Base-by-base conservation (phyloP, 441 rosid genomes). In the Populus hybrid region DNA sequence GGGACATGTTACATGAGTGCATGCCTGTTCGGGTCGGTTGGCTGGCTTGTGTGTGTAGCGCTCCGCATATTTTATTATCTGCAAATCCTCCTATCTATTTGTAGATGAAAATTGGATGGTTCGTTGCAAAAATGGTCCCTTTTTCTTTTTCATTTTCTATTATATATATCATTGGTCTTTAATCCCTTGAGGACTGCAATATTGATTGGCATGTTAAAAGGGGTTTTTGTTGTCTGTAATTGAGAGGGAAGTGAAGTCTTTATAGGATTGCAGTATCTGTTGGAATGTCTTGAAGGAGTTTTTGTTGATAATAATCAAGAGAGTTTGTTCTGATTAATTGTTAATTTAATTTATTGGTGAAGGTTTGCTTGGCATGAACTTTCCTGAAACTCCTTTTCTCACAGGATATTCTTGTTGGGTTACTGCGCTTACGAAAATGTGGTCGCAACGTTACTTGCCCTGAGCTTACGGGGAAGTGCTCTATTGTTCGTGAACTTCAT, bases 401-500 rank as follows among this genome's bases (percentile, higher is more conserved):
- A 70, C 89, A 96, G 99, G 99, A 96, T 86, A 93, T 96, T 81
- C 98, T 96, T 68, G 99, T 94, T 76, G 99, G 99, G 7, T 83
- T 96, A 77, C 84, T 94, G 89, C 95, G 99, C 28, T 85, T 96
- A 86, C 85, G 99, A 40, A 96, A 89, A 87, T 94, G 99, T 81
- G 98, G 98, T 61, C 84, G 79, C 80, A 96, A 96, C 71, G 93
- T 90, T 76, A 90, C 93, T 38, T 94, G 98, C 84, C 98, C 96
- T 67, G 98, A 96, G 85, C 94, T 96, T 42, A 87, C 78, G 73
- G 97, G 98, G 69, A 93, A 87, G 81, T 93, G 98, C 80, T 96
- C 99, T 9, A 88, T 96, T 77, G 94, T 96, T 53, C 98, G 99
- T 30, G 99, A 96, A 86, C 99, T 96, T 85, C 99, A 96, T 81